phyloP scores from a whole-genome alignment of 441 rosid species.

The Hura crepitans region DNA sequence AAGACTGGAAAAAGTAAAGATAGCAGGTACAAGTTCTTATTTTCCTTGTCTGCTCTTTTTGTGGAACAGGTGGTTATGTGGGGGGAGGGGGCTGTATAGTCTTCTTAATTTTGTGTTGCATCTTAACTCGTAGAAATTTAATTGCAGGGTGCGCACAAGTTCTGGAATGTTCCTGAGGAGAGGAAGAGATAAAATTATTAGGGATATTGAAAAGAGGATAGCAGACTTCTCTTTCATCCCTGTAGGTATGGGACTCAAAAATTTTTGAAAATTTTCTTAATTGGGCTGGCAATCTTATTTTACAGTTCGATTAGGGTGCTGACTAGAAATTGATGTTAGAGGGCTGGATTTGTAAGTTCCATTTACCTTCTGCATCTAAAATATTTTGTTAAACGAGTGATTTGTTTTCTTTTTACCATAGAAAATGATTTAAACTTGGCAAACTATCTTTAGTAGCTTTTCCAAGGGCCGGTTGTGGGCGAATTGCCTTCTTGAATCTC shows the following conservation, averaged over 20 bases:
- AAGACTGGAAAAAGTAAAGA: slow-evolving; percentile 78
- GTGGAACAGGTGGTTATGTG: not conserved
- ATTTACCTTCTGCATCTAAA: not conserved
- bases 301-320: not conserved
- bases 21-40: slow-evolving; percentile 52
- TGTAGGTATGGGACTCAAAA: slow-evolving; percentile 44
- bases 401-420: not conserved
- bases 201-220: slow-evolving; percentile 72
- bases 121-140: not conserved
- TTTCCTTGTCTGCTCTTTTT: not conserved
- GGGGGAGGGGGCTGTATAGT: not conserved
- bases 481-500: not conserved
- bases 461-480: not conserved
- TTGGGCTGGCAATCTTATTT: not conserved
- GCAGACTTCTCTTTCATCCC: slow-evolving; percentile 85
- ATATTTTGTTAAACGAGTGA: not conserved
- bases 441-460: not conserved
- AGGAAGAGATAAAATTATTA: slow-evolving; percentile 62
- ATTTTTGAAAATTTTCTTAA: not conserved
- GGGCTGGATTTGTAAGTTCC: not conserved
- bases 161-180: slow-evolving; percentile 84
- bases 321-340: not conserved
- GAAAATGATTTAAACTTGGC: not conserved
- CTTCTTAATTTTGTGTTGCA: not conserved
- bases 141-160: slow-evolving; percentile 85